Evolutionary conservation across 1,284 basidiomycete species (phyloP).

Genomic region (Fomes fomentarius): DNA sequence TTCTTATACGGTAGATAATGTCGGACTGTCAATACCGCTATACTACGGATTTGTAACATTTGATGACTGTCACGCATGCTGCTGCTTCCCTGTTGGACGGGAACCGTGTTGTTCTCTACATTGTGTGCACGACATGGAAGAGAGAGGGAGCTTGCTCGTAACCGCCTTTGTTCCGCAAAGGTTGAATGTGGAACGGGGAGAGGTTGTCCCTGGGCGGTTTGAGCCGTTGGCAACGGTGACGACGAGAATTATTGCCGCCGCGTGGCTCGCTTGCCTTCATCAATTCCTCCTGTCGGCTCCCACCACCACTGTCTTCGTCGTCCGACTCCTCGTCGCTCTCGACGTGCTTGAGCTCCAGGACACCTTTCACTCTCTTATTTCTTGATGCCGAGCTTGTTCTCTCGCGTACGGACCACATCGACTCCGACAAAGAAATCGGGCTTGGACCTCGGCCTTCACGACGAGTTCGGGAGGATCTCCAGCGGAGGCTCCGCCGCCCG

Average conservation of each 20-base stretch:
- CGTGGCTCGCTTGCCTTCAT: constrained; percentile 23
- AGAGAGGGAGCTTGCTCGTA: background rate
- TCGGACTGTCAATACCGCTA: background rate
- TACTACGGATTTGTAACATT: background rate
- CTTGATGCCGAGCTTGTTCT: constrained; percentile 61
- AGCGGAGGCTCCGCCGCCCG: constrained; percentile 47
- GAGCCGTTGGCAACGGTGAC: constrained; percentile 20
- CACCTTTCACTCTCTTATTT: constrained; percentile 31
- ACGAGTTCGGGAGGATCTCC: constrained; percentile 70
- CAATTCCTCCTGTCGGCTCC: constrained; percentile 24
- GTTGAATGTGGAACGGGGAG: constrained; percentile 6
- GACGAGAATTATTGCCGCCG: constrained; percentile 18
- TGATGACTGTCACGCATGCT: background rate
- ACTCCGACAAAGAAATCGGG: constrained; percentile 42
- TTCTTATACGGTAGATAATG: background rate
- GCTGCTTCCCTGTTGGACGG: background rate
- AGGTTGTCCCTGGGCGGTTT: constrained; percentile 6
- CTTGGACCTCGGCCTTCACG: constrained; percentile 35
- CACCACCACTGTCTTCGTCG: constrained; percentile 20
- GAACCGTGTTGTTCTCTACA: background rate
- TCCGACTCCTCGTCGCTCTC: constrained; percentile 14
- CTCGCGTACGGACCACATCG: constrained; percentile 57
- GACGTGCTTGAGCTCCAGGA: constrained; percentile 25
- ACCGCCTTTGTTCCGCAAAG: constrained; percentile 17
- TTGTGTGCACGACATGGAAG: background rate